A percentile compares a stretch with the other conserved stretches of the same genome.
phyloP scores from a whole-genome alignment of 345 rosid species.

The Corymbia maculata region DNA sequence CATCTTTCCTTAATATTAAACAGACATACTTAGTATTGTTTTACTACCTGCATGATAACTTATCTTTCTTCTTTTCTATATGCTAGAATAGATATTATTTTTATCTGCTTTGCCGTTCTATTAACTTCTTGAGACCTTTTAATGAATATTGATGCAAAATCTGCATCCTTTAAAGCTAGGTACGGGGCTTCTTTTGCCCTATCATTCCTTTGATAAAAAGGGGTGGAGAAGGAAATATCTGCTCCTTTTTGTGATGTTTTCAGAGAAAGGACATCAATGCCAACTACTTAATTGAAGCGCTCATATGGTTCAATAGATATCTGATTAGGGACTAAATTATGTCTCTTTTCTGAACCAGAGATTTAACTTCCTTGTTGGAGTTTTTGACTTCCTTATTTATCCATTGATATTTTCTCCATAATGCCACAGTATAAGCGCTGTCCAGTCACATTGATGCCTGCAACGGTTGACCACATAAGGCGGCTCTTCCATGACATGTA shows the following conservation, averaged over 20 bases:
- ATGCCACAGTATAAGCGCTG: slow-evolving; percentile 75
- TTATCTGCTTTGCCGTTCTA: not conserved
- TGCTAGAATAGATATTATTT: not conserved
- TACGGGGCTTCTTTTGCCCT: not conserved
- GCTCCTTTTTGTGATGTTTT: not conserved
- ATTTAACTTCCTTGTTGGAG: not conserved
- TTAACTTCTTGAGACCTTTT: not conserved
- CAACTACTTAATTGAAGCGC: not conserved
- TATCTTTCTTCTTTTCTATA: not conserved
- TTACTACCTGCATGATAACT: not conserved
- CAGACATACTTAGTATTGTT: not conserved
- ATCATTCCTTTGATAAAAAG: not conserved
- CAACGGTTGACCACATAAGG: slow-evolving; percentile 74
- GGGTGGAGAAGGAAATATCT: not conserved
- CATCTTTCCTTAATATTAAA: not conserved
- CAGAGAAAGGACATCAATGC: not conserved
- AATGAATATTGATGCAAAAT: not conserved
- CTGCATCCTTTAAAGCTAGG: not conserved
- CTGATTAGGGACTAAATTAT: not conserved
- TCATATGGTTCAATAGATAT: not conserved
- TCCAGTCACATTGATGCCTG: slow-evolving; percentile 78
- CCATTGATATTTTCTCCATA: not conserved
- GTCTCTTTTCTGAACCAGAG: not conserved
- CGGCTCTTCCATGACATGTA: slow-evolving; percentile 88
- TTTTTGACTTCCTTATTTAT: not conserved